These are phyloP conservation scores for Trifolium subterraneum DNA, from an alignment of 306 rosid genomes.

Conservation along the genomic window DNA sequence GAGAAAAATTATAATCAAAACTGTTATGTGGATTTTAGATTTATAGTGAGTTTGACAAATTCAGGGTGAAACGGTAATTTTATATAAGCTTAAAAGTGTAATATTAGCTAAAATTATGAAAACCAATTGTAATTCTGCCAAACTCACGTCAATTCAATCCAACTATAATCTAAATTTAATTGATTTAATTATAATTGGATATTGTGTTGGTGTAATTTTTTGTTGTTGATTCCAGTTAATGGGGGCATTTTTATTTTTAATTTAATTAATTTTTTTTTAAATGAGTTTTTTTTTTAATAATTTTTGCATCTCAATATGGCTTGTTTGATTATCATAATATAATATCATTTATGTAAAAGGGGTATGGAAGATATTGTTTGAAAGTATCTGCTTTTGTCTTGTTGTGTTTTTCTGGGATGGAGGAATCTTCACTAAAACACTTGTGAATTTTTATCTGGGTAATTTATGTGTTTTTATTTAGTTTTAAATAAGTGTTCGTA, in stretches of 20 bases:
- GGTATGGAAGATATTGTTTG: slow-evolving; percentile 12
- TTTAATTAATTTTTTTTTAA: not conserved
- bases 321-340: slow-evolving; percentile 16
- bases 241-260: not conserved
- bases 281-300: not conserved
- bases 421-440: slow-evolving; percentile 13
- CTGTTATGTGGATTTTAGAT: not conserved
- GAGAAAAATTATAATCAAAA: not conserved
- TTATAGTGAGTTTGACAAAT: not conserved
- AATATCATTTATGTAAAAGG: slow-evolving; percentile 11
- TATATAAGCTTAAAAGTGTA: no score
- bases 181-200: not conserved
- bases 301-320: not conserved
- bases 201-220: not conserved
- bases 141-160: not conserved
- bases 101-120: no score
- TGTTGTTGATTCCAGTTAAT: not conserved
- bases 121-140: not conserved
- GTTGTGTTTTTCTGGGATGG: slow-evolving; percentile 24
- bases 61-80: not conserved
- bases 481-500: not conserved
- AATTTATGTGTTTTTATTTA: not conserved
- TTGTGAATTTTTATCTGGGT: slow-evolving; percentile 3
- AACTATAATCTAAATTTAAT: not conserved
- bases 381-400: slow-evolving; percentile 26